phyloP scores from a whole-genome alignment of 2,329 filamentous ascomycete species.

The Penicillium psychrosexuale region DNA sequence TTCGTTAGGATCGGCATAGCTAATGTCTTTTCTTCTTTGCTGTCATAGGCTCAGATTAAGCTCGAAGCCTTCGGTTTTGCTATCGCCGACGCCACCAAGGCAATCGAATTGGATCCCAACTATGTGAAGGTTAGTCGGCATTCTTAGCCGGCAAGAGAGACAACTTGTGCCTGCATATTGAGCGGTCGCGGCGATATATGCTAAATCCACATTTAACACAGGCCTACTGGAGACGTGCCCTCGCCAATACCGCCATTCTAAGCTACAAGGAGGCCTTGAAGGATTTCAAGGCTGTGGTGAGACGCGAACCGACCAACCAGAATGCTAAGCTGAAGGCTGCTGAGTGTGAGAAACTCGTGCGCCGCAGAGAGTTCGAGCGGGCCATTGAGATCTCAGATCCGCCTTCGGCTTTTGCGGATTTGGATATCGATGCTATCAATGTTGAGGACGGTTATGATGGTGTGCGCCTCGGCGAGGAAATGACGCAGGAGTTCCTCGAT shows the following conservation, averaged over 20 bases:
- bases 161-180: not conserved
- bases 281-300: constrained; percentile 89
- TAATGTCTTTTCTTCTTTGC: constrained; percentile 2
- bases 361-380: constrained; percentile 85
- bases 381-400: constrained; percentile 93
- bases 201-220: constrained; percentile 37
- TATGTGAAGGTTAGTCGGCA: constrained; percentile 71
- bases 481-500: constrained; percentile 95
- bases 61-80: constrained; percentile 93
- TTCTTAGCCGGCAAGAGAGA: not conserved
- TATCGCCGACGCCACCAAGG: constrained; percentile 83
- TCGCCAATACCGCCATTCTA: constrained; percentile 87
- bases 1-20: not conserved
- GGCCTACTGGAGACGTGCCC: constrained; percentile 92
- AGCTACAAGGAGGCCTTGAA: constrained; percentile 81
- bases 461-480: constrained; percentile 67
- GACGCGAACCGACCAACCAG: constrained; percentile 81
- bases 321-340: constrained; percentile 86
- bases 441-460: constrained; percentile 87
- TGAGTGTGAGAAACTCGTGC: constrained; percentile 93
- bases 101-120: constrained; percentile 80
- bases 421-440: constrained; percentile 80
- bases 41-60: constrained; percentile 79
- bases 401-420: constrained; percentile 83
- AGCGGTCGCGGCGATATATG: not conserved